These are phyloP conservation scores for Closterium sp. DNA, from an alignment of 139 green algal species.

Conservation along the genomic window DNA sequence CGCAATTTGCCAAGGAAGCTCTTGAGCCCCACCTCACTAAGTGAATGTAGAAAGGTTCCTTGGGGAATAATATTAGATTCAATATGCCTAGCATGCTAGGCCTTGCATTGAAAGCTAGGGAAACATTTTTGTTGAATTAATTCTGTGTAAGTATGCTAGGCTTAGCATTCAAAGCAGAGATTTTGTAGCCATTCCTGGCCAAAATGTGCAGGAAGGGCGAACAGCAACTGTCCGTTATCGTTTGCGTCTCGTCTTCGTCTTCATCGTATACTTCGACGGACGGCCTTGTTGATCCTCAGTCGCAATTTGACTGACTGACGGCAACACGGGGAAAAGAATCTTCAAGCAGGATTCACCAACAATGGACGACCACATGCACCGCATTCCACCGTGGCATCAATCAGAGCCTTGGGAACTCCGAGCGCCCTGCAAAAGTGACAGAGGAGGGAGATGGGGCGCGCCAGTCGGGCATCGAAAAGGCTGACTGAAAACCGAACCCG, in stretches of 20 bases:
- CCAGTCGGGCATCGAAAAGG: not conserved
- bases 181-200: too few species aligned
- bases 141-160: too few species aligned
- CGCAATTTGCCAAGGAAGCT: slow-evolving; percentile 75
- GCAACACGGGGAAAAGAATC: not conserved
- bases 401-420: not conserved
- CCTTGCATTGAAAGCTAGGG: too few species aligned
- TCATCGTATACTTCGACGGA: not conserved
- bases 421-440: not conserved
- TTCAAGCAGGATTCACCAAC: not conserved
- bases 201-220: too few species aligned
- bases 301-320: not conserved
- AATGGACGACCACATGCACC: not conserved
- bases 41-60: not conserved
- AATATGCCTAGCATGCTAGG: too few species aligned
- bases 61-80: too few species aligned
- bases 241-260: not conserved
- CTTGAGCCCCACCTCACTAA: slow-evolving; percentile 34
- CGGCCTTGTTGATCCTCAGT: not conserved
- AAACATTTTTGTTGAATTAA: too few species aligned
- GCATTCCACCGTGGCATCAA: not conserved
- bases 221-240: not conserved
- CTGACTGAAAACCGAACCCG: not conserved
- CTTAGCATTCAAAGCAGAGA: too few species aligned
- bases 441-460: not conserved